phyloP scores from a whole-genome alignment of 2,329 filamentous ascomycete genomes.

The Aspergillus viridinutans region DNA sequence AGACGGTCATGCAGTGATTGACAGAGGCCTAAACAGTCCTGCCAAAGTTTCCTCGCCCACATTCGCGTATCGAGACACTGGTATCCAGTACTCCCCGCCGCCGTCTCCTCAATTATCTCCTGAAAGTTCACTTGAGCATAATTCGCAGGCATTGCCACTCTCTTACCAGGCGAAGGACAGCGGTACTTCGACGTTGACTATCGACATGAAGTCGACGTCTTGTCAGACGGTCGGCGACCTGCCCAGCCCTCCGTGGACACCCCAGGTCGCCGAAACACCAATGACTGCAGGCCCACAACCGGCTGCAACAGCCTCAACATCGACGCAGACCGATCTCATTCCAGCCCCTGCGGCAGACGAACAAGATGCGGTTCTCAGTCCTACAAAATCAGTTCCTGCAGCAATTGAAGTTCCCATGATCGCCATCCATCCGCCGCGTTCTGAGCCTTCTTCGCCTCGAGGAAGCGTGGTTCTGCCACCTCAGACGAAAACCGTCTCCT shows the following conservation, averaged over 20 bases:
- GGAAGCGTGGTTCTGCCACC: constrained; percentile 73
- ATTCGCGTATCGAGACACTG: constrained; percentile 66
- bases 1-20: constrained; percentile 21
- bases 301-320: constrained; percentile 23
- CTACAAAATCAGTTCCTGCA: constrained; percentile 9
- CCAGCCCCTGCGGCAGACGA: constrained; percentile 11
- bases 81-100: constrained; percentile 78
- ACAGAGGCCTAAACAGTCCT: constrained; percentile 36
- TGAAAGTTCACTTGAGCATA: neutral
- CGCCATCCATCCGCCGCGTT: constrained; percentile 82
- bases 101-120: constrained; percentile 56
- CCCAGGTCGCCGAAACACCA: constrained; percentile 24
- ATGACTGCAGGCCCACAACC: constrained; percentile 7
- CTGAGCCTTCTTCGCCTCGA: constrained; percentile 73
- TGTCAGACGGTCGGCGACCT: constrained; percentile 41
- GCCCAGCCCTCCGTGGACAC: constrained; percentile 33
- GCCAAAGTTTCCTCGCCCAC: constrained; percentile 47
- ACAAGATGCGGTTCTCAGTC: constrained; percentile 11
- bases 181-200: constrained; percentile 27
- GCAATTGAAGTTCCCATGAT: constrained; percentile 71
- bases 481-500: constrained; percentile 73
- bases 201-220: constrained; percentile 39
- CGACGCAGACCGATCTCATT: constrained; percentile 34
- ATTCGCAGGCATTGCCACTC: neutral
- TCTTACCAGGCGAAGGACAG: constrained; percentile 22